phyloP scores from a whole-genome alignment of 1,284 basidiomycete genomes.

The Ustilago vetiveriae region DNA sequence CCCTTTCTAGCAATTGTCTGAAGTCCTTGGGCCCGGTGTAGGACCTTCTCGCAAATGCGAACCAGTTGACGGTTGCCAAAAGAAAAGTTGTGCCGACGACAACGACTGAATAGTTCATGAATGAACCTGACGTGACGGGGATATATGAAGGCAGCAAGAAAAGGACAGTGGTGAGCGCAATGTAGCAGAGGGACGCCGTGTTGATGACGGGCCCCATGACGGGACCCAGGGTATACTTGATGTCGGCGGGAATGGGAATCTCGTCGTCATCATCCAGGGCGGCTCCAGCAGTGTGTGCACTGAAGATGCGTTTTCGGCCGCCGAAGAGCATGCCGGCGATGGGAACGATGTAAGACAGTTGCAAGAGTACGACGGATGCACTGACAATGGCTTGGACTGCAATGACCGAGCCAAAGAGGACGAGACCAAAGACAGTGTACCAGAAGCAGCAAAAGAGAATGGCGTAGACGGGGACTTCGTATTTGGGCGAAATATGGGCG shows the following conservation, averaged over 20 bases:
- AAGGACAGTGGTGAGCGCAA: conserved; percentile 33
- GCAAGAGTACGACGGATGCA: conserved; percentile 36
- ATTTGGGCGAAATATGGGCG: conserved; percentile 17
- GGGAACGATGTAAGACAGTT: conserved; percentile 31
- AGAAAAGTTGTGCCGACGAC: conserved; percentile 17
- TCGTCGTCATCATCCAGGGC: conserved; percentile 7
- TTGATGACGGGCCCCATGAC: conserved; percentile 31
- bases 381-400: conserved; percentile 31
- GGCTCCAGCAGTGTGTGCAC: not conserved
- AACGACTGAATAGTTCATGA: conserved; percentile 39
- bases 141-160: conserved; percentile 33
- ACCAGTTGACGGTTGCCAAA: conserved; percentile 34
- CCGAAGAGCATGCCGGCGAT: conserved; percentile 37
- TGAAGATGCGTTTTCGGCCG: conserved; percentile 26
- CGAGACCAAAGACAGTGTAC: conserved; percentile 30
- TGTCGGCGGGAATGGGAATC: conserved; percentile 19
- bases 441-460: conserved; percentile 20
- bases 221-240: conserved; percentile 35
- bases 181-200: conserved; percentile 29
- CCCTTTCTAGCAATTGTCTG: conserved; percentile 13
- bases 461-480: conserved; percentile 34
- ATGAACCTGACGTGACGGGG: conserved; percentile 28
- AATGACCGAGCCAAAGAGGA: conserved; percentile 37
- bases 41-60: conserved; percentile 19
- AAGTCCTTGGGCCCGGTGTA: conserved; percentile 26